These are phyloP conservation scores for Falciphora oryzae DNA, from an alignment of 2,329 filamentous ascomycete species.

Conservation along the genomic window DNA sequence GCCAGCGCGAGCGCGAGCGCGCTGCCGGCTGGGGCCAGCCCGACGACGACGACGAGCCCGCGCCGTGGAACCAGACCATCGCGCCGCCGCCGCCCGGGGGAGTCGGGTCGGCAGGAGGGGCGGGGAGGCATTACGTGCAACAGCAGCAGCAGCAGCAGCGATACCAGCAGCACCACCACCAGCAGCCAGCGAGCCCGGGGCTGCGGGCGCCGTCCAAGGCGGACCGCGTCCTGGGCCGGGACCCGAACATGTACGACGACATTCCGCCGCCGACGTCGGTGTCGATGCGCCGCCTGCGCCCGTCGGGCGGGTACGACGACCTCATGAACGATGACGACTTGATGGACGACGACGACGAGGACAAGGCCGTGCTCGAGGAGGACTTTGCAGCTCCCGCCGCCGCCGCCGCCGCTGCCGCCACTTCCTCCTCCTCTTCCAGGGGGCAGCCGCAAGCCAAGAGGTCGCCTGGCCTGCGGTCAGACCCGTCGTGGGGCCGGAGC, in stretches of 20 bases:
- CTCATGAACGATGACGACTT: conserved; percentile 35
- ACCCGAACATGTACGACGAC: conserved; percentile 50
- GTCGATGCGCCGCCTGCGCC: conserved; percentile 40
- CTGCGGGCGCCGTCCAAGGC: conserved; percentile 47
- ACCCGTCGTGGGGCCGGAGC: conserved; percentile 25
- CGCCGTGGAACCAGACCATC: conserved; percentile 17
- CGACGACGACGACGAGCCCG: conserved; percentile 22
- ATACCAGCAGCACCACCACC: conserved; percentile 1
- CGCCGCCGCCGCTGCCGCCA: conserved; percentile 22
- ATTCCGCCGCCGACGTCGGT: conserved; percentile 31
- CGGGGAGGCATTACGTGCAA: conserved; percentile 13
- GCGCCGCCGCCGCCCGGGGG: conserved; percentile 9
- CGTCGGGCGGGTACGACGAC: conserved; percentile 34
- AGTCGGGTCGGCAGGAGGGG: conserved; percentile 6
- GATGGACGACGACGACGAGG: conserved; percentile 25
- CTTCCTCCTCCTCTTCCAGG: background rate
- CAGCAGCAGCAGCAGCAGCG: conserved; percentile 6
- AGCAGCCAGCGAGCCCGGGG: conserved; percentile 15
- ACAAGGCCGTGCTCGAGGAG: conserved; percentile 28
- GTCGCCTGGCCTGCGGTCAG: background rate
- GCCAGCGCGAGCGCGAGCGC: conserved; percentile 57
- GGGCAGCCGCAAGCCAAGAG: background rate
- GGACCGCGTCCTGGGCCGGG: conserved; percentile 51
- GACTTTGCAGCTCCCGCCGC: conserved; percentile 28
- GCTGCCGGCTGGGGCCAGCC: conserved; percentile 60